Percentiles rank a stretch among this genome's conserved stretches.
Evolutionary conservation across 116 monocot species (phyloP).

Genomic region (Posidonia oceanica): DNA sequence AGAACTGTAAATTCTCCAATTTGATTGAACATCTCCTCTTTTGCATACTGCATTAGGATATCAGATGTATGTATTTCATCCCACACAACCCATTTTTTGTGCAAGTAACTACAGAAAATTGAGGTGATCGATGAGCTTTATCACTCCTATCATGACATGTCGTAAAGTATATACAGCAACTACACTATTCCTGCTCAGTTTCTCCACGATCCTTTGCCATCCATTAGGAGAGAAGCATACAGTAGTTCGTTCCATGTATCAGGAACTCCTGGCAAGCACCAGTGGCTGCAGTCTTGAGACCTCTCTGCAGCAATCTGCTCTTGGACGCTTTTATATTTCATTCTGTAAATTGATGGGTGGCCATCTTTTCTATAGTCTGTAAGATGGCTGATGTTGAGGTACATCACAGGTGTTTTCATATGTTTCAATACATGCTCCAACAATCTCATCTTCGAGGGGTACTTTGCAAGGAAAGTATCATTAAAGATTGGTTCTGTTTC

Average conservation of each 20-base stretch:
- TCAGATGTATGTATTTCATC: too few relatives aligned
- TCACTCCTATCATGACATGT: not conserved
- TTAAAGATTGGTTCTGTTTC: slow-evolving; percentile 77
- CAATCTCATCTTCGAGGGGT: slow-evolving; percentile 64
- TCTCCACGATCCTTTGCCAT: slow-evolving; percentile 27
- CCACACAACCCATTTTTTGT: not conserved
- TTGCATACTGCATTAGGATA: too few relatives aligned
- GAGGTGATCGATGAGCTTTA: not conserved
- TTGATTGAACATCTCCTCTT: too few relatives aligned
- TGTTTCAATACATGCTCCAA: slow-evolving; percentile 35
- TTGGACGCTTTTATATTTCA: slow-evolving; percentile 27
- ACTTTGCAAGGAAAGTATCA: slow-evolving; percentile 35
- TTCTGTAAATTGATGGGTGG: slow-evolving; percentile 70
- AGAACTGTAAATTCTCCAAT: too few relatives aligned
- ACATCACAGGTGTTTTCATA: slow-evolving; percentile 62
- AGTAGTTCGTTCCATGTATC: slow-evolving; percentile 90
- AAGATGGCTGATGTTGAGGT: slow-evolving; percentile 66
- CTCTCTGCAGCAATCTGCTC: slow-evolving; percentile 41
- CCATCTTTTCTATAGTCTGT: slow-evolving; percentile 82
- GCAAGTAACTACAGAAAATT: not conserved
- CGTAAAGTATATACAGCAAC: not conserved
- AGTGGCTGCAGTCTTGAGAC: slow-evolving; percentile 82
- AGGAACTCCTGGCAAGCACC: slow-evolving; percentile 79
- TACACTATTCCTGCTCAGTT: not conserved
- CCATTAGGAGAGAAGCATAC: slow-evolving; percentile 39